Percentiles rank a stretch among this genome's conserved stretches.
Evolutionary conservation across 2,329 filamentous ascomycete genomes (phyloP).

Genomic region (Claviceps africana): DNA sequence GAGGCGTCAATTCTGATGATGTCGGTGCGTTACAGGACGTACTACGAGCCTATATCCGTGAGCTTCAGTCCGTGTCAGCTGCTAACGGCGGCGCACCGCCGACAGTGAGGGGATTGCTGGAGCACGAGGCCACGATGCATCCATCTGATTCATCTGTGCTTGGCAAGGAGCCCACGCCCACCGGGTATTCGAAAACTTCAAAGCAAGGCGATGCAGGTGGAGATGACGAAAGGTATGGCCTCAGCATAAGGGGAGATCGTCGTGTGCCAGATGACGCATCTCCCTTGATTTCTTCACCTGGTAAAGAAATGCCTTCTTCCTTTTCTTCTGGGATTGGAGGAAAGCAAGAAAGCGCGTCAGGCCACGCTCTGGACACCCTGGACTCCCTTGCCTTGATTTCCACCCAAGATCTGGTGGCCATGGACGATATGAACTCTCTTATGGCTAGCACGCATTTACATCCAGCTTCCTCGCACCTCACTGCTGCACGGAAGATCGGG

Average conservation of each 20-base stretch:
- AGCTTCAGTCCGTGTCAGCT: constrained; percentile 37
- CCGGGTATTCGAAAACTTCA: constrained; percentile 18
- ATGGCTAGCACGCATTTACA: constrained; percentile 29
- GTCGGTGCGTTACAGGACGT: constrained; percentile 30
- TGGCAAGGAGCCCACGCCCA: constrained; percentile 13
- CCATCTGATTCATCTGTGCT: constrained; percentile 7
- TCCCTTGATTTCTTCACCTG: constrained; percentile 14
- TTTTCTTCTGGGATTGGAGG: constrained; percentile 17
- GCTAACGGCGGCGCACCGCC: constrained; percentile 30
- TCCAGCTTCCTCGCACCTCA: constrained; percentile 19
- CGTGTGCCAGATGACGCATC: constrained; percentile 19
- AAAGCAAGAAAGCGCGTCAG: constrained; percentile 14
- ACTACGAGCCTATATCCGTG: constrained; percentile 45
- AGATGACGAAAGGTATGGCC: constrained; percentile 28
- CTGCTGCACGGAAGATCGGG: constrained; percentile 22
- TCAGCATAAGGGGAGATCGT: constrained; percentile 25
- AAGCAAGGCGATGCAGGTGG: constrained; percentile 17
- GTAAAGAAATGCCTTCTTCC: constrained; percentile 20
- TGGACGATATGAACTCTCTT: constrained; percentile 27
- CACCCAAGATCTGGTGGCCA: constrained; percentile 37
- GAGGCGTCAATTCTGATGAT: background rate
- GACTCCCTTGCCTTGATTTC: constrained; percentile 35
- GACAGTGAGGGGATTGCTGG: constrained; percentile 39
- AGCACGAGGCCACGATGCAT: constrained; percentile 23
- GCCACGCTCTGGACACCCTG: background rate